Conservation (phyloP, 768 basidiomycete species). For the Lyophyllum shimeji region DNA sequence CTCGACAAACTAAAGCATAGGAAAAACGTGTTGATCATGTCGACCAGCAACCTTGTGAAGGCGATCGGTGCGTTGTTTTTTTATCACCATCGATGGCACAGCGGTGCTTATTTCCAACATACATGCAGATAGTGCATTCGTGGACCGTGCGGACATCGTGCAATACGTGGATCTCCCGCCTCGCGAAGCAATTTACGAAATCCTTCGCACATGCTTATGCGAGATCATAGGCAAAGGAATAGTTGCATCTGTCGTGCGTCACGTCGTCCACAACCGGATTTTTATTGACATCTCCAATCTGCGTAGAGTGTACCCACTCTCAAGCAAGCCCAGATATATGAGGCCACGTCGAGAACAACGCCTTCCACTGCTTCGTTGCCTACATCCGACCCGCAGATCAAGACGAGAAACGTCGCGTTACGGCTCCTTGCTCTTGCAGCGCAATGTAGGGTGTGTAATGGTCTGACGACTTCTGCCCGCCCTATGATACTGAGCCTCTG, state of each 20-base stretch:
- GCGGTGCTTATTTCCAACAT: not conserved
- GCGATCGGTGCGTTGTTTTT: conserved; percentile 71
- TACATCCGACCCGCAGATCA: conserved; percentile 39
- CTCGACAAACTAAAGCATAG: conserved; percentile 91
- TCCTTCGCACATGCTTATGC: conserved; percentile 75
- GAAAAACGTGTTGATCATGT: conserved; percentile 94
- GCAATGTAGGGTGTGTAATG: conserved; percentile 71
- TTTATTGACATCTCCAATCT: conserved; percentile 3
- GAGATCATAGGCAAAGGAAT: conserved; percentile 81
- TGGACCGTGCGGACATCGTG: conserved; percentile 95
- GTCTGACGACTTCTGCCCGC: not conserved
- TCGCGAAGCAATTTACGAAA: conserved; percentile 90
- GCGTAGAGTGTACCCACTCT: conserved; percentile 60
- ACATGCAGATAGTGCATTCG: conserved; percentile 81
- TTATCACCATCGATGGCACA: not conserved
- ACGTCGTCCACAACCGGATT: not conserved
- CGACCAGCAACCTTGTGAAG: conserved; percentile 92
- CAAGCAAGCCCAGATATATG: conserved; percentile 59
- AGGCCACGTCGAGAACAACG: conserved; percentile 36
- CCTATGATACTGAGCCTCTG: not conserved
- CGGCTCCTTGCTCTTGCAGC: conserved; percentile 68
- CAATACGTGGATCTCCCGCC: conserved; percentile 94
- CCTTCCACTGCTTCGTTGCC: conserved; percentile 5
- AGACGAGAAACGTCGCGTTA: conserved; percentile 52
- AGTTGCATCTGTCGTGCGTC: conserved; percentile 59